Percentiles rank a stretch among this genome's conserved stretches.
Conservation (phyloP, 495 filamentous ascomycete genomes). For the Podospora pseudocomata region DNA sequence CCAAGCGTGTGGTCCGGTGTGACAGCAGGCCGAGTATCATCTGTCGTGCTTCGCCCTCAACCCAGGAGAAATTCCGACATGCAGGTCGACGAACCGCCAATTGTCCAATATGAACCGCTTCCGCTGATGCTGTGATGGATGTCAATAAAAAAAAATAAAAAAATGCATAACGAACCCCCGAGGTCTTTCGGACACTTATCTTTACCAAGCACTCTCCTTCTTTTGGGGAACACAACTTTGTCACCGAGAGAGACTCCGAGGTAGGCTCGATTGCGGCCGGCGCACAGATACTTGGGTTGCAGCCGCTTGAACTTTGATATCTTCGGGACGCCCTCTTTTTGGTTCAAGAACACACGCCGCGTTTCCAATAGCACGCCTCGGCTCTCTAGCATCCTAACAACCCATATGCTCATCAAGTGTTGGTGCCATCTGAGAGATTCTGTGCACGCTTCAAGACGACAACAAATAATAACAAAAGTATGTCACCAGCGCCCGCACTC, state of each 20-base stretch:
- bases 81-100: neutral
- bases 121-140: neutral
- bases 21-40: neutral
- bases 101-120: neutral
- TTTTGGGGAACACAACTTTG: neutral
- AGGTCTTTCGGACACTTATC: conserved; percentile 4
- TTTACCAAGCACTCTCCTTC: neutral
- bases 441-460: neutral
- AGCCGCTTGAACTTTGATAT: conserved; percentile 6
- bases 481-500: neutral
- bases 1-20: neutral
- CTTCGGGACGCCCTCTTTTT: neutral
- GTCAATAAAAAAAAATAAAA: neutral
- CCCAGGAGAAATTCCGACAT: neutral
- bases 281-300: conserved; percentile 23
- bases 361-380: no score
- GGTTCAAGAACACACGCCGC: no score
- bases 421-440: neutral
- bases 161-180: neutral
- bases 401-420: no score
- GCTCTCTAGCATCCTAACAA: no score
- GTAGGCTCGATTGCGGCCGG: neutral
- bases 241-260: neutral
- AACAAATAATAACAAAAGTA: neutral
- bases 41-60: neutral